Base-by-base conservation (phyloP, 805 yeast species). In the Jamesozyma hellenica region DNA sequence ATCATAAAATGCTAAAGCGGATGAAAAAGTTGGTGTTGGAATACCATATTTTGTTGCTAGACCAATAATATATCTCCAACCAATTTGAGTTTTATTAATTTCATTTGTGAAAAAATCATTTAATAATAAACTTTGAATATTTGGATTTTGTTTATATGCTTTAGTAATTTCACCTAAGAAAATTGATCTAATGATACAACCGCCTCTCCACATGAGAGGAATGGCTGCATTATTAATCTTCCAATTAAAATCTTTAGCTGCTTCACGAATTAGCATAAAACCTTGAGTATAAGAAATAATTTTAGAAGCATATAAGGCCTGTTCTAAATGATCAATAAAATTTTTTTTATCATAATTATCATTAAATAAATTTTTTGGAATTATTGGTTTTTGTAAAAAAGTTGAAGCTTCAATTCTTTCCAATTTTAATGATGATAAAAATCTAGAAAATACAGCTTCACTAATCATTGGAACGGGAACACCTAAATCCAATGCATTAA, bases 191-290 rank as follows among this genome's bases (percentile, higher is more conserved):
- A 90, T 90, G 68, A 90, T 90, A 77, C 98, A 90, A 58, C 98
- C 98, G 74, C 98, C 98, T 78, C 98, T 82, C 98, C 98, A 90
- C 97, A 90, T 90, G 60, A 92, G 77, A 55, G 97, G 97, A 58
- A 92, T 92, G 45, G 95, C 92, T 56, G 97, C 95, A 79, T 85
- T 83, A 82, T 90, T 92, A 65, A 90, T 76, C 68, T 84, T 79
- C 98, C 98, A 90, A 61, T 80, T 80, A 77, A 86, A 90, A 67
- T 86, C 95, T 70, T 77, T 81, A 53, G 95, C 97, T 56, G 97
- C 97, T 70, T 90, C 96, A 68, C 94, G 85, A 71, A 90, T 87
- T 65, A 90, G 77, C 96, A 90, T 92, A 84, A 90, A 90, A 67
- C 98, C 98, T 75, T 90, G 98, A 55, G 97, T 95, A 67, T 90